Evolutionary conservation across 192 early-diverging fungal species (phyloP), one percentile per base, ranked within the genome.

Genomic region (Podila verticillata): DNA sequence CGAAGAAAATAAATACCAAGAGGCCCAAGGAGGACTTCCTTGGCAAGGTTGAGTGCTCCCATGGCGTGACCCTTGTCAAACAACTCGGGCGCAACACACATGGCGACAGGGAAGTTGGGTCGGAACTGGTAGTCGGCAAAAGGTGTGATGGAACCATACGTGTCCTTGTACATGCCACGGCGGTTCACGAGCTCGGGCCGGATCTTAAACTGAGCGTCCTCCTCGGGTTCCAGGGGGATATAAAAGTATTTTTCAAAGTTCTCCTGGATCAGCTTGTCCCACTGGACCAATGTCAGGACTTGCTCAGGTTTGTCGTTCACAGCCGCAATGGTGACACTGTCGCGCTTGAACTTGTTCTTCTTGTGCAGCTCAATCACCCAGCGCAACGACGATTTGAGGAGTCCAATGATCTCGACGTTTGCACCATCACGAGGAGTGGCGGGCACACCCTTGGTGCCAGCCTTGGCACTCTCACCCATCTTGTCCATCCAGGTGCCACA

Each of bases 401-500:
- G 73, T 19, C 97, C 97, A 44, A 93, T 90, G 78, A 99, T 96
- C 84, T 99, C 97, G 19, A 98, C 87, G 24, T 88, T 89, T 0
- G 94, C 92, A 29, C 98, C 97, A 74, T 99, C 95, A 39, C 97
- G 91, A 59, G 97, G 95, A 3, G 96, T 99, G 0, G 92, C 96
- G 1, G 97, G 98, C 28, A 93, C 72, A 3, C 98, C 98, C 32
- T 92, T 92, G 44, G 89, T 99, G 8, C 93, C 92, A n/a, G 98
- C 97, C 84, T 95, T 97, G 47, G 90, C 92, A 31, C 93, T 95
- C 82, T 98, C 96, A 19, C 95, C 94, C 94, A 95, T 96, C 83
- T 98, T 99, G 84, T 99, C 98, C 96, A 99, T 99, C 98, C 97
- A 99, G 0, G 96, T 99, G 30, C 98, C 97, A 70, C 97, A 99